Conservation (phyloP, 108 stramenopile genomes). For the Cylindrotheca closterium region DNA sequence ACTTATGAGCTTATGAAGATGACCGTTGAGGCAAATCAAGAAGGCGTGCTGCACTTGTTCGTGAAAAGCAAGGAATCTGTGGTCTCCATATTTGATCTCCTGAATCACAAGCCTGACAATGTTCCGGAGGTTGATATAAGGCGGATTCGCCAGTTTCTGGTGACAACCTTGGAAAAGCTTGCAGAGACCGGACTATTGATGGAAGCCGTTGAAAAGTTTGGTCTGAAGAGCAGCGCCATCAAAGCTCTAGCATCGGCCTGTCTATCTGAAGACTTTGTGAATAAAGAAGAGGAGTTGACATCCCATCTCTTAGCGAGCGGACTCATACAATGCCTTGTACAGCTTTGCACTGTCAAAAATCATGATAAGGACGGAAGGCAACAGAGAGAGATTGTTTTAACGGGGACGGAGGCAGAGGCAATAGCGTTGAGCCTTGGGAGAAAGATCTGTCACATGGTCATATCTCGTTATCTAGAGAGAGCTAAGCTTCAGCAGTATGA, state of each 20-base stretch:
- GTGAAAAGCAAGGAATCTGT: conserved; percentile 55
- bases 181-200: conserved; percentile 57
- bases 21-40: conserved; percentile 39
- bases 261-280: conserved; percentile 37
- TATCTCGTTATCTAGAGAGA: conserved; percentile 66
- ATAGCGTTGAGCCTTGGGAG: conserved; percentile 65
- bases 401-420: conserved; percentile 48
- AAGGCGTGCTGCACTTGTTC: conserved; percentile 55
- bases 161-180: conserved; percentile 49
- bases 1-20: conserved; percentile 57
- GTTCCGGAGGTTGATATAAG: conserved; percentile 19
- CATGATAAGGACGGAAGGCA: conserved; percentile 1
- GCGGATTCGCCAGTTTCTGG: conserved; percentile 48
- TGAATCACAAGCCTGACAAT: conserved; percentile 40
- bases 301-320: conserved; percentile 46
- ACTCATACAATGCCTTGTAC: conserved; percentile 62
- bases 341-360: conserved; percentile 37
- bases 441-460: conserved; percentile 71
- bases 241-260: conserved; percentile 69
- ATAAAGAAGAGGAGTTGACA: conserved; percentile 57
- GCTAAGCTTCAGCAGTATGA: conserved; percentile 57
- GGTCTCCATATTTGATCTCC: conserved; percentile 60
- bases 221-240: conserved; percentile 60
- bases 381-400: conserved; percentile 26
- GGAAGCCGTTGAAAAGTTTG: conserved; percentile 53